A percentile compares a stretch with the other conserved stretches of the same genome.
These are phyloP conservation scores for Scenedesmus sp. DNA, from an alignment of 163 green algal species.

Conservation along the genomic window DNA sequence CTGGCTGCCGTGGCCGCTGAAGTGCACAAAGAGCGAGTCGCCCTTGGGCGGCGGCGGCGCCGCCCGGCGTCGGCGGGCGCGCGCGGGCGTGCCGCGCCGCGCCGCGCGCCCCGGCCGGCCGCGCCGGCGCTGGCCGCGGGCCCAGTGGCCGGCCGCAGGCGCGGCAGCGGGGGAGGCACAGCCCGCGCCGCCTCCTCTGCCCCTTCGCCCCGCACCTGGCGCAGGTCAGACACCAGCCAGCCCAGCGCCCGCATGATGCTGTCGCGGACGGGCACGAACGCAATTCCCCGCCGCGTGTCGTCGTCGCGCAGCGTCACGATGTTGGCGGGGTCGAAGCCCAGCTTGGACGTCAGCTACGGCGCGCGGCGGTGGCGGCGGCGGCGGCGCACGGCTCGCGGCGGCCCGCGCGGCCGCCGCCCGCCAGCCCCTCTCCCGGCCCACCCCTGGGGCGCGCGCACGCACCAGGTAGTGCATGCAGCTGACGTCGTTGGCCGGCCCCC, in stretches of 20 bases:
- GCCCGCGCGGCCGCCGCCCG: no score
- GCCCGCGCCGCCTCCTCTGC: no score
- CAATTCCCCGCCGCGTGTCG: neutral
- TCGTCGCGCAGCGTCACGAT: conserved; percentile 81
- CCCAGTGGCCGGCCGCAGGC: neutral
- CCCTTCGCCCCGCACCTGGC: conserved; percentile 8
- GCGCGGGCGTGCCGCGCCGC: no score
- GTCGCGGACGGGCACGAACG: conserved; percentile 1
- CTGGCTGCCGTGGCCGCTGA: conserved; percentile 56
- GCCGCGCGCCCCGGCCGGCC: no score
- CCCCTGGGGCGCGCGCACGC: no score
- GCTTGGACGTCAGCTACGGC: conserved; percentile 56
- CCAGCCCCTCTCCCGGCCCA: no score
- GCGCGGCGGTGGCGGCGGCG: no score
- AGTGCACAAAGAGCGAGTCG: conserved; percentile 91
- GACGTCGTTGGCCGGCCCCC: conserved; percentile 26
- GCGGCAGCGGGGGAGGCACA: no score
- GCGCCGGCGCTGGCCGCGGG: conserved; percentile 67
- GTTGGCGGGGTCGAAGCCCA: conserved; percentile 56
- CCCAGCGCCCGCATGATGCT: neutral
- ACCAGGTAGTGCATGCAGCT: conserved; percentile 65
- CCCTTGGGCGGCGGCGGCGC: conserved; percentile 51
- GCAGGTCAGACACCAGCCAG: conserved; percentile 2
- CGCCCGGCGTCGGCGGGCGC: conserved; percentile 53
- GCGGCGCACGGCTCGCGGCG: no score